Base-by-base conservation (phyloP, 2,329 filamentous ascomycete genomes). In the Chrysoporthe cubensis region DNA sequence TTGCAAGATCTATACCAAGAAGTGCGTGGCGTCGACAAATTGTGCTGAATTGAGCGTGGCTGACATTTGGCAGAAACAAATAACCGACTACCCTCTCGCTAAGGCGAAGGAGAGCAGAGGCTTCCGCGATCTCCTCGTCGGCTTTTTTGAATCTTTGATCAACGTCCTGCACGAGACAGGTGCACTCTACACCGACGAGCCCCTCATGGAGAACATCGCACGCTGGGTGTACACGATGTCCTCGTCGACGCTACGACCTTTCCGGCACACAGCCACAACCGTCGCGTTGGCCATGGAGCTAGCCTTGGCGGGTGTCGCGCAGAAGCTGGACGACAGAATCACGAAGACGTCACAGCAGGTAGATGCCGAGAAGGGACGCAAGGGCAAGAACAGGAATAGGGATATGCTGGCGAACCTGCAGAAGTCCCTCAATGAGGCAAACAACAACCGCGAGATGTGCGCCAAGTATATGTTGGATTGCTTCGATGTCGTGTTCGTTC, bases 151-250 rank as follows among this genome's bases (percentile, higher is more conserved):
- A 69, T 85, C 90, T 0, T 82, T 98, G 32, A 86, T 97, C 72
- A 87, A 87, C 72, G 88, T 93, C 6, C 85, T 97, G 62, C 93
- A 96, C 74, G 89, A 93, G 72, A 91, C 91, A n/a, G 91, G 91
- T 34, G 81, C 92, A 26, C 81, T 99, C 62, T 97, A 97, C 80
- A 88, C 87, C 57, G 91, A 96, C 70, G 81, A 84, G 46, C 86
- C 90, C 42, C 83, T 99, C 62, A 88, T 97, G 75, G 94, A 97
- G 76, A 97, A 97, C 75, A 87, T 98, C 60, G 89, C 94, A 73
- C 86, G 92, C 67, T 99, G 96, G 96, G 85, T 97, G 69, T 90
- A 90, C 50, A 91, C 92, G 68, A 93, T 99, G 91, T 96, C 95
- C 2, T 96, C 93, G 4, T 94, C 94, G 0, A 86, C 89, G 4